Evolutionary conservation across 176 grass and related monocot genomes (phyloP), one percentile per base, ranked within the genome.

Genomic region (Eremochloa ophiuroides): DNA sequence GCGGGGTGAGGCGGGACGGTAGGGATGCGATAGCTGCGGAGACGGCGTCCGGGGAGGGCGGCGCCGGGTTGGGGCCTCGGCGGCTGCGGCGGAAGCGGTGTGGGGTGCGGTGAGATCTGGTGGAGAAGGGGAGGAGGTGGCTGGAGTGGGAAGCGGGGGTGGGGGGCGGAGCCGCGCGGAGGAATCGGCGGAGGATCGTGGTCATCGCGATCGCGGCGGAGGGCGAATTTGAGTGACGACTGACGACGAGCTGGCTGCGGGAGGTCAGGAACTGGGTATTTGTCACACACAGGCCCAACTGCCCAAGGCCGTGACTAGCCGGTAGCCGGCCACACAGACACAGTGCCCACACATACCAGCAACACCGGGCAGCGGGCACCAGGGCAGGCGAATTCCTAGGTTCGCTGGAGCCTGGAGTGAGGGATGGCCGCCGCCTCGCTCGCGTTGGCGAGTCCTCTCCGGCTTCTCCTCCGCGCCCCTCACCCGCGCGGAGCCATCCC

Each of bases 11-110:
- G 76, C 88, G 95, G 66, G 92, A 47, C 1, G 92, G 92, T 26
- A 98, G 92, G 80, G 80, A 79, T 28, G 86, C 87, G 79, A 93
- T 65, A 25, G 90, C 91, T 17, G 73, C 82, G 15, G 82, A 89
- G 77, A 85, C 40, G 33, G 77, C 82, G 25, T 81, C 71, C 0
- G 77, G 33, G 17, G 82, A 85, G 7, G 63, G 77, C 26, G 82
- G 28, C 42, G 55, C 1, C 4, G 71, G 53, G 18, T 22, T 85
- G 31, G 62, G 18, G 5, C 75, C 67, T 22, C 59, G 81, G 50
- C 53, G 81, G 41, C 77, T 56, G 76, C 64, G 77, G 64, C 82
- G 82, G 82, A 89, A 89, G 82, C 82, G 71, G 64, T 85, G 87
- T 17, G 87, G 71, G 1, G 82, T 85, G 42, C 77, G 77, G 4